phyloP scores from a whole-genome alignment of 2,329 filamentous ascomycete genomes.

The Fusarium buxicola region DNA sequence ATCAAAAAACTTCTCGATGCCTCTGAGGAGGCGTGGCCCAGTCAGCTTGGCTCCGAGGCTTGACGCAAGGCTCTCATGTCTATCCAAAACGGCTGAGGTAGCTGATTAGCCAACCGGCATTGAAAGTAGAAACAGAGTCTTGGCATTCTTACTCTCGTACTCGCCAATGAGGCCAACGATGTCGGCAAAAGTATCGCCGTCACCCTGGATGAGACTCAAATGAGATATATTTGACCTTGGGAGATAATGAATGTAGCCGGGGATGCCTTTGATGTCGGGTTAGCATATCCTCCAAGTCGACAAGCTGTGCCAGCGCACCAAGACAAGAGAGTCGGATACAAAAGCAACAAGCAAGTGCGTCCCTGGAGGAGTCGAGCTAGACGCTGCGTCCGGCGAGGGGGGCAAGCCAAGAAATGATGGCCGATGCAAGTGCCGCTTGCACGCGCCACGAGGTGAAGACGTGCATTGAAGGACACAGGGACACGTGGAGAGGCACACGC shows the following conservation, averaged over 20 bases:
- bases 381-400: conserved; percentile 28
- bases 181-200: conserved; percentile 76
- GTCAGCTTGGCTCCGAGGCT: conserved; percentile 87
- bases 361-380: conserved; percentile 37
- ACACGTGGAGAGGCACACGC: conserved; percentile 14
- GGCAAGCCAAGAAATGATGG: conserved; percentile 13
- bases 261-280: conserved; percentile 36
- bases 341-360: conserved; percentile 39
- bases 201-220: conserved; percentile 64
- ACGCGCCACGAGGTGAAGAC: conserved; percentile 16
- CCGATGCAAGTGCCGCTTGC: conserved; percentile 17
- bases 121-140: background rate
- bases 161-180: conserved; percentile 79
- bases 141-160: conserved; percentile 71
- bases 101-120: conserved; percentile 31
- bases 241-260: conserved; percentile 65
- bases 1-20: conserved; percentile 88
- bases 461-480: conserved; percentile 20
- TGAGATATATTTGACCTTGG: conserved; percentile 57
- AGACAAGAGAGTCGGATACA: conserved; percentile 37
- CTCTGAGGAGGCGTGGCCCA: conserved; percentile 84
- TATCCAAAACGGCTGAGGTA: conserved; percentile 76
- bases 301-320: conserved; percentile 34
- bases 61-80: conserved; percentile 87
- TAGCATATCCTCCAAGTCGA: conserved; percentile 38